Base-by-base conservation (phyloP, 306 rosid species). In the Castanea sativa region DNA sequence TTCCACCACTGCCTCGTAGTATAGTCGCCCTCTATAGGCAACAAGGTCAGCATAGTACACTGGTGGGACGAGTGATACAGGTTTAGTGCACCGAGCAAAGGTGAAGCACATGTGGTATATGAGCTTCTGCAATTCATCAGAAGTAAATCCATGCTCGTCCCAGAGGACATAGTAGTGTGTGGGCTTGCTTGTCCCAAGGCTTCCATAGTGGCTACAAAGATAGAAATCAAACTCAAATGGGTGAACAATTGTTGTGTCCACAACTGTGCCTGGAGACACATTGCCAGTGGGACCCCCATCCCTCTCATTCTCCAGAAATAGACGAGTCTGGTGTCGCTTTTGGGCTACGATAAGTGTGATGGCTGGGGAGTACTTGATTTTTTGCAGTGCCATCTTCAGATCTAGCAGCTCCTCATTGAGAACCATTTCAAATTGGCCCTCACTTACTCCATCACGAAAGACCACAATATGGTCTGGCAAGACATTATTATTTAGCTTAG, bases 21-120 rank as follows among this genome's bases (percentile, higher is more conserved):
- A 92, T 33, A 91, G 52, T 55, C 97, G 79, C 77, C 97, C 96
- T 74, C 97, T 84, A 33, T 91, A 91, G n/a, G 96, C 97, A 69
- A 75, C 94, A 45, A 91, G 96, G 81, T 92, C 97, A 2, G 97
- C 97, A 79, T 92, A 92, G 84, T 91, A 92, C 74, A 92, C 96
- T 0, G 97, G 96, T 27, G 96, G 90, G 38, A 89, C 96, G 72
- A 92, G 61, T 1, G 97, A 92, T 6, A 92, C 94, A 4, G 97
- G 97, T 85, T 89, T 86, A 6, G 97, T 92, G 87, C 97, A 92
- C 76, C 93, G 87, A 30, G 96, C 97, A 86, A 89, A 88, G 61
- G 93, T 92, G 73, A 88, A 92, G 82, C 97, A 92, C 94, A 88
- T 77, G 33, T 88, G 84, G 61, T 86, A 91, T 73, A 89, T 88